Evolutionary conservation across 2,329 filamentous ascomycete genomes (phyloP), one percentile per base, ranked within the genome.

Genomic region (Xylariaceae sp.): DNA sequence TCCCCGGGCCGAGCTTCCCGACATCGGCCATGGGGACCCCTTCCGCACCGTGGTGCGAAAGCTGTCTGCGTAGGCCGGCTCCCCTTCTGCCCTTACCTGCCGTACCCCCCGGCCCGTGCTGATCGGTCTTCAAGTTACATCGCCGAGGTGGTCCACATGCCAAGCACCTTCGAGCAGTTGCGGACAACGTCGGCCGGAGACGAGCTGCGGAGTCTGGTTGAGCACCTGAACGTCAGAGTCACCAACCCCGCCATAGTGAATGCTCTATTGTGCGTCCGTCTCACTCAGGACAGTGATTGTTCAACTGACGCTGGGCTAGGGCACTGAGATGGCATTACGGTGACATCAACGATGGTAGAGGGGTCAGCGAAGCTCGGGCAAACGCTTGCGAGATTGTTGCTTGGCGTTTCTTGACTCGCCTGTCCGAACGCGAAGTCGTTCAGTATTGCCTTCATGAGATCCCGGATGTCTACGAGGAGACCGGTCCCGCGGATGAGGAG

Each of bases 351-450:
- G 80, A 83, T 41, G 66, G 82, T 37, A 74, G 75, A 38, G 77
- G 77, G 4, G 60, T 89, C 19, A 75, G 77, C 37, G 73, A 82
- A 37, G 74, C 81, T 11, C 71, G 83, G 34, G 81, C 80, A 14
- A 75, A 77, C 51, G 83, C 81, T 18, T 89, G 83, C 51, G 84
- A 90, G 61, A 83, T 87, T 40, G 81, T 87, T 11, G 84, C 84
- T 23, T 88, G 83, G 80, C 74, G 83, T 24, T 86, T 87, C 46
- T 64, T 89, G 22, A 77, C 76, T 12, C 76, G 76, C 35, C 63
- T 88, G 19, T 80, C 79, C 2, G 81, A 87, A 51, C 66, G 76
- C 16, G 83, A 89, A 48, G 78, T 78, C 7, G 79, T 90, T 17
- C 77, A 86, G 35, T 84, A 70, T 48, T 81, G 85, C 35, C 70